Conservation (phyloP, 257 asterid genomes). For the Plectranthus barbatus region DNA sequence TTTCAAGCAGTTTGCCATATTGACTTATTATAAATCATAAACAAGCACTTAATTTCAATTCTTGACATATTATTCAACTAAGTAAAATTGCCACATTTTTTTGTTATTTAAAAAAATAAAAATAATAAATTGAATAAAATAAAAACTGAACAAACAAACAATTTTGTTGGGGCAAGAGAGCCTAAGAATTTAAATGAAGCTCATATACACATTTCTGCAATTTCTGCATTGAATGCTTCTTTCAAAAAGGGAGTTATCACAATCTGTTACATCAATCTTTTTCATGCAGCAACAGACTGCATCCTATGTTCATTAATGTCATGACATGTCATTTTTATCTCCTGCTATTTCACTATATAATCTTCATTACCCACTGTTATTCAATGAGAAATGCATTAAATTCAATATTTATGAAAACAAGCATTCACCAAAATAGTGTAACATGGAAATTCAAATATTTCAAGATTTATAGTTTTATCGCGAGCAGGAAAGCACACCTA, state of each 20-base stretch:
- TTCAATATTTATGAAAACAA: not conserved
- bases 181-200: not conserved
- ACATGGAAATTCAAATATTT: not conserved
- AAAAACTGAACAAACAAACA: not conserved
- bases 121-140: not conserved
- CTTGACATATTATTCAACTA: not conserved
- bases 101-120: not conserved
- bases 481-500: constrained; percentile 44
- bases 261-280: not conserved
- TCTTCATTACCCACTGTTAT: not conserved
- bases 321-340: not conserved
- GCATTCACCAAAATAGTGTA: not conserved
- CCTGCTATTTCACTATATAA: not conserved
- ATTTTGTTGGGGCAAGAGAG: not conserved
- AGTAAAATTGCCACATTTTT: not conserved
- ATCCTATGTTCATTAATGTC: not conserved
- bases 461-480: not conserved
- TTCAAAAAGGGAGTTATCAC: not conserved
- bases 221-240: no score
- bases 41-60: not conserved
- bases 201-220: not conserved
- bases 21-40: not conserved
- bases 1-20: not conserved
- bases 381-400: not conserved
- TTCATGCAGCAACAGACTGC: not conserved